Conservation (phyloP, 495 filamentous ascomycete genomes). For the Lepidopterella palustris region DNA sequence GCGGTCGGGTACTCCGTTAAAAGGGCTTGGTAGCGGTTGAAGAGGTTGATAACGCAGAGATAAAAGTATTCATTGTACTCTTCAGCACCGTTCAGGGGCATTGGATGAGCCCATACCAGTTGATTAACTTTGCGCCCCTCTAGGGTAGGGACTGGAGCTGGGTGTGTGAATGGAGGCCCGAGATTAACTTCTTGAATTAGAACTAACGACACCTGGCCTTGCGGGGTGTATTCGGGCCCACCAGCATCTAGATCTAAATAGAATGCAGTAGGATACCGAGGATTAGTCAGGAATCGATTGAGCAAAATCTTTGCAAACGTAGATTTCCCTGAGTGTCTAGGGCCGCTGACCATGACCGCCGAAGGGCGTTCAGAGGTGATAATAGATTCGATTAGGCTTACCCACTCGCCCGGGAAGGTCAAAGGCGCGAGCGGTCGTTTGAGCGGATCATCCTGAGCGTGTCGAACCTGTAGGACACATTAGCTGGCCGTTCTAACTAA, state of each 20-base stretch:
- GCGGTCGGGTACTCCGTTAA: constrained; percentile 37
- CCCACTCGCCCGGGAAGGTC: constrained; percentile 13
- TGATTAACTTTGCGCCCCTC: constrained; percentile 17
- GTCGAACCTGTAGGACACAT: not conserved
- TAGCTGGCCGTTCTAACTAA: no score
- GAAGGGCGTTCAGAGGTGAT: constrained; percentile 22
- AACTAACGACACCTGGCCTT: constrained; percentile 69
- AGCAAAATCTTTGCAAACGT: constrained; percentile 70
- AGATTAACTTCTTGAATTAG: constrained; percentile 58
- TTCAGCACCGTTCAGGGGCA: constrained; percentile 63
- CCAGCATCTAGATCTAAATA: constrained; percentile 79
- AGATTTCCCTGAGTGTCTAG: constrained; percentile 81
- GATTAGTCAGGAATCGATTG: constrained; percentile 61
- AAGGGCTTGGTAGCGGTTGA: constrained; percentile 53
- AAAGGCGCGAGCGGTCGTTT: constrained; percentile 32
- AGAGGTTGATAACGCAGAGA: constrained; percentile 60
- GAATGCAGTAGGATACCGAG: constrained; percentile 39
- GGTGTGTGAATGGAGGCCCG: constrained; percentile 69
- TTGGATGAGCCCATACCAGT: constrained; percentile 60
- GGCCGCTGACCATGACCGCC: constrained; percentile 40
- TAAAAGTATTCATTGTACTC: constrained; percentile 66
- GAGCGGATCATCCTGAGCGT: not conserved
- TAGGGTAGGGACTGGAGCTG: constrained; percentile 38
- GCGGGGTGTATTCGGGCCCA: constrained; percentile 73
- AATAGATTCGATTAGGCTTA: constrained; percentile 33